Percentiles rank a stretch among this genome's conserved stretches.
Conservation (phyloP, 2,329 filamentous ascomycete genomes). For the Venturiaceae sp. region DNA sequence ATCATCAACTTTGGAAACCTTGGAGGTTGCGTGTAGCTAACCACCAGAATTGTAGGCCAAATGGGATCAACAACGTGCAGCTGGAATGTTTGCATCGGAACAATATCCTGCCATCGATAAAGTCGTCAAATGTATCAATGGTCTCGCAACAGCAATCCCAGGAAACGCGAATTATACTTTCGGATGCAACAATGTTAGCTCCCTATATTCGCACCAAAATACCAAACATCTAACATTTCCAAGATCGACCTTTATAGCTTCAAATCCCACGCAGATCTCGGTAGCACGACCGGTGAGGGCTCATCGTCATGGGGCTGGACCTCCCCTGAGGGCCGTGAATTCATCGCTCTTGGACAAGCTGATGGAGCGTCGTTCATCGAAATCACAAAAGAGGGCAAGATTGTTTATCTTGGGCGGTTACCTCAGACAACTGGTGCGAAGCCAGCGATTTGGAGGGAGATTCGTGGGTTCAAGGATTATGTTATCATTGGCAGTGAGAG, state of each 20-base stretch:
- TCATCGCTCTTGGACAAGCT: constrained; percentile 43
- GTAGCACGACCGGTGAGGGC: constrained; percentile 33
- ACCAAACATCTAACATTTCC: background rate
- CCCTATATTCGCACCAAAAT: background rate
- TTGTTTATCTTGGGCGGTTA: constrained; percentile 44
- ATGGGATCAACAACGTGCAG: constrained; percentile 23
- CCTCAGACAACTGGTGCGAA: constrained; percentile 35
- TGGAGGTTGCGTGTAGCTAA: constrained; percentile 5
- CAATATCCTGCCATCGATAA: constrained; percentile 23
- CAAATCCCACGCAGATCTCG: constrained; percentile 43
- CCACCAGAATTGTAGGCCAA: constrained; percentile 24
- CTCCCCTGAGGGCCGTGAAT: constrained; percentile 41
- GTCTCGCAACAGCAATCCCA: constrained; percentile 24
- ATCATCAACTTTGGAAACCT: background rate
- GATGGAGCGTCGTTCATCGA: constrained; percentile 47
- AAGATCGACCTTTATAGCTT: constrained; percentile 47
- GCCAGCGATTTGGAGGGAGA: constrained; percentile 43
- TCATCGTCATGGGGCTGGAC: constrained; percentile 47
- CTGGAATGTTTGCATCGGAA: constrained; percentile 22
- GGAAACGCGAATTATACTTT: constrained; percentile 26
- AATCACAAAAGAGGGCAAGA: constrained; percentile 38
- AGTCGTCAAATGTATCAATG: constrained; percentile 24
- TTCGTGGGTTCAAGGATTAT: constrained; percentile 32
- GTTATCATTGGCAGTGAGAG: constrained; percentile 38
- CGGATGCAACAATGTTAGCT: constrained; percentile 24